phyloP scores from a whole-genome alignment of 1,284 basidiomycete species.

The Trichosporon faecale region DNA sequence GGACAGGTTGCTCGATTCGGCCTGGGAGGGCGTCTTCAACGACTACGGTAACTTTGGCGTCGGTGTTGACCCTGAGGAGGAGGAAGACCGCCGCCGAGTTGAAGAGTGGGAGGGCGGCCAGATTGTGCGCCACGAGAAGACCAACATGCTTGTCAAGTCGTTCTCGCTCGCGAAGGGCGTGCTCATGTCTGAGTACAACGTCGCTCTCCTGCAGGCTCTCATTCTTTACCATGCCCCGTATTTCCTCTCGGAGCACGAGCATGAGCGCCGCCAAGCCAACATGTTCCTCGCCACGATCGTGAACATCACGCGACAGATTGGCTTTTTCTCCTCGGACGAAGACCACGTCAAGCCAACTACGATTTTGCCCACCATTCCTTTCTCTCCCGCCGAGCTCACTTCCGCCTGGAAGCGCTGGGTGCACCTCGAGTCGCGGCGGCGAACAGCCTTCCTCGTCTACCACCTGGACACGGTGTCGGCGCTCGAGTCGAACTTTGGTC shows the following conservation, averaged over 20 bases:
- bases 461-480: constrained; percentile 53
- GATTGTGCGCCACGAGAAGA: constrained; percentile 52
- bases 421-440: constrained; percentile 49
- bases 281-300: constrained; percentile 52
- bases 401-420: constrained; percentile 53
- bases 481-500: constrained; percentile 51
- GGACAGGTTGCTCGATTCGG: constrained; percentile 7
- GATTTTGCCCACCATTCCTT: constrained; percentile 32
- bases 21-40: constrained; percentile 20
- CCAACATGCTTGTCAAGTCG: constrained; percentile 54
- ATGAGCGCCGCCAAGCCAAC: constrained; percentile 48
- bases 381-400: constrained; percentile 44
- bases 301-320: constrained; percentile 52
- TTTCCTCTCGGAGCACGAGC: constrained; percentile 49
- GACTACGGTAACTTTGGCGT: constrained; percentile 17
- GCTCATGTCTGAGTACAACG: constrained; percentile 52
- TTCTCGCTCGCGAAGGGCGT: constrained; percentile 49
- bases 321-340: constrained; percentile 47
- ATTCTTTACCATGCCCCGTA: constrained; percentile 53
- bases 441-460: constrained; percentile 53
- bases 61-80: constrained; percentile 18
- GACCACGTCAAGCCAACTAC: constrained; percentile 42
- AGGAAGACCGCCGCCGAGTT: constrained; percentile 27
- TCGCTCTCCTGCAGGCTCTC: constrained; percentile 52
- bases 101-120: constrained; percentile 41